Base-by-base conservation (phyloP, 2,329 filamentous ascomycete species). In the Neoscytalidium dimidiatum region DNA sequence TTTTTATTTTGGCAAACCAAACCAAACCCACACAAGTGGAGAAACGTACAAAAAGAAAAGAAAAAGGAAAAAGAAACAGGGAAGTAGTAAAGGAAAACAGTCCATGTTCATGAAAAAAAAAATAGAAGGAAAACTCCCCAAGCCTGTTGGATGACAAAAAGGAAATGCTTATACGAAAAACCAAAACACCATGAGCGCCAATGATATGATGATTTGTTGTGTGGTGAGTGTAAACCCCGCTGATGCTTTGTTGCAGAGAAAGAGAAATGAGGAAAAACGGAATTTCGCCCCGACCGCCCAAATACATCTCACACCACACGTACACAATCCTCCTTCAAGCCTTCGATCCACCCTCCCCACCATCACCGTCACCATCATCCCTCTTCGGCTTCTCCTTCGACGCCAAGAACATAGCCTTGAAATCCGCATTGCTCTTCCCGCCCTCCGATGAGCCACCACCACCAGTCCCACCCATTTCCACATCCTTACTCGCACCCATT, bases 371-470 rank as follows among this genome's bases (percentile, higher is more conserved):
- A 29, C 26, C 53, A 4, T 57, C 26, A 5, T 44, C 28, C 35
- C 44, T 28, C 14, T 23, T 31, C 9, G 14, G 31, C 19, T 53
- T 52, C 21, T 53, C 60, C 19, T 33, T 52, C 23, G 38, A 43
- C 13, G 62, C 62, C n/a, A 51, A 14, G 52, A 60, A 58, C 14
- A 64, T 28, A n/a, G 51, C 48, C 43, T 64, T 58, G 43, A 57
- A 58, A 29, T 64, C 43, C 11, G 52, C 53, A 28, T 64, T 64
- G 35, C 53, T 60, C 52, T 64, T 64, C 2, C 49, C 21, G 1
- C n/a, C 26, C n/a, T n/a, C n/a, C 26, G 49, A 46, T 11, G 58
- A 13, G 17, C 17, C 60, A n/a, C 35, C 41, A 13, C 14, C 29
- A 17, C 38, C 35, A 1, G 44, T 51, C 14, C 49, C 60, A 19